Evolutionary conservation across 139 green algal genomes (phyloP).

Genomic region (Dunaliella sp.): DNA sequence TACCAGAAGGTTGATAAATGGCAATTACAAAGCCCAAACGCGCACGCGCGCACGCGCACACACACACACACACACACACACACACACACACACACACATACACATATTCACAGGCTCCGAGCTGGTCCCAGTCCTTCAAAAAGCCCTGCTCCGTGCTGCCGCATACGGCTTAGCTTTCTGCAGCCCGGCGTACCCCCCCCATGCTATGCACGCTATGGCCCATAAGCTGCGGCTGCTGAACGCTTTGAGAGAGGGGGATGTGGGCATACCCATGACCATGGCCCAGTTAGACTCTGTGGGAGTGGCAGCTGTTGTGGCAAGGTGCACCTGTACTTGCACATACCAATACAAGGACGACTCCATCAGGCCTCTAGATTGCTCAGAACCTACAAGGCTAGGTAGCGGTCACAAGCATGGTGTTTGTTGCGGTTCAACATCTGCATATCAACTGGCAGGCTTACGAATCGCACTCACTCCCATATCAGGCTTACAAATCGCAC

Average conservation of each 20-base stretch:
- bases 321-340: no score
- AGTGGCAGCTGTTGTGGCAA: slow-evolving; percentile 61
- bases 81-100: neutral
- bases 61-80: neutral
- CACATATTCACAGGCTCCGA: slow-evolving; percentile 26
- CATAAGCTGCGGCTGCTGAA: slow-evolving; percentile 77
- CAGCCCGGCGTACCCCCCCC: slow-evolving; percentile 23
- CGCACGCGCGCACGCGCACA: neutral
- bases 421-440: no score
- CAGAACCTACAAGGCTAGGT: no score
- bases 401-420: no score
- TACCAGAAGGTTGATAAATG: no score
- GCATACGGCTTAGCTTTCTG: slow-evolving; percentile 75
- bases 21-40: no score
- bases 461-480: no score
- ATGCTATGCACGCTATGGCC: slow-evolving; percentile 37
- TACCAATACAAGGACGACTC: no score
- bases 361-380: no score
- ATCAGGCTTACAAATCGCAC: no score
- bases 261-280: slow-evolving; percentile 78
- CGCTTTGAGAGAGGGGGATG: slow-evolving; percentile 57
- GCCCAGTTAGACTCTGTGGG: slow-evolving; percentile 68
- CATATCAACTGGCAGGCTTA: no score
- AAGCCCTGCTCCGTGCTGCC: slow-evolving; percentile 58
- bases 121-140: slow-evolving; percentile 27